Base-by-base conservation (phyloP, 805 yeast genomes). In the Wickerhamomyces canadensis region DNA sequence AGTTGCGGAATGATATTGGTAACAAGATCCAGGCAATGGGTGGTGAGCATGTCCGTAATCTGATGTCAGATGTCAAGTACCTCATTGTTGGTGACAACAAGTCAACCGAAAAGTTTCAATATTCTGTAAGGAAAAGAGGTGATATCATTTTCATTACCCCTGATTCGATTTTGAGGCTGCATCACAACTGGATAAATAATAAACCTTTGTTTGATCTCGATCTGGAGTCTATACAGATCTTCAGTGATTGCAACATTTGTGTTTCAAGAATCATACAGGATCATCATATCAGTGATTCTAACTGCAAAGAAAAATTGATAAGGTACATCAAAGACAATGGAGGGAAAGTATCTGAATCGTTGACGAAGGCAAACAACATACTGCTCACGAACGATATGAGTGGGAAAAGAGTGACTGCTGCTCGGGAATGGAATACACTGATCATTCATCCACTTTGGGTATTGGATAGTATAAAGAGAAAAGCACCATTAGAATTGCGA, bases 1-100 rank as follows among this genome's bases (percentile, higher is more conserved):
- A 52, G 5, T 19, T 44, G 15, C 31, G 55, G 44, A 62, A 65
- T 18, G 67, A 62, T 13, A 49, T 79, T 19, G 64, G 70, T 3
- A 53, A 59, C 9, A 70, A 69, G 50, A 67, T 81, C 39, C 54
- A 60, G 19, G 61, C 68, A 8, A 64, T 82, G 55, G 91, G 89
- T 7, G 89, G 88, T 1, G 51, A 48, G 9, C 74, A 68, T 45
- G 66, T 70, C 40, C 67, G 67, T 29, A 80, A 80, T 49, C 57
- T 82, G 45, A 76, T 80, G 64, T 72, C 77, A 33, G 79, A 77
- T 52, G 80, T 76, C 3, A 68, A 72, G 36, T 72, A 73, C 28
- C 57, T 83, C 19, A 65, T 83, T 5, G 79, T 80, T 22, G 87
- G 86, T 2, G 67, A 29, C 4, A n/a, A 66, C 28, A 60, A 72